These are phyloP conservation scores for Diplotaxis tenuifolia DNA, from an alignment of 345 rosid species.

Conservation along the genomic window DNA sequence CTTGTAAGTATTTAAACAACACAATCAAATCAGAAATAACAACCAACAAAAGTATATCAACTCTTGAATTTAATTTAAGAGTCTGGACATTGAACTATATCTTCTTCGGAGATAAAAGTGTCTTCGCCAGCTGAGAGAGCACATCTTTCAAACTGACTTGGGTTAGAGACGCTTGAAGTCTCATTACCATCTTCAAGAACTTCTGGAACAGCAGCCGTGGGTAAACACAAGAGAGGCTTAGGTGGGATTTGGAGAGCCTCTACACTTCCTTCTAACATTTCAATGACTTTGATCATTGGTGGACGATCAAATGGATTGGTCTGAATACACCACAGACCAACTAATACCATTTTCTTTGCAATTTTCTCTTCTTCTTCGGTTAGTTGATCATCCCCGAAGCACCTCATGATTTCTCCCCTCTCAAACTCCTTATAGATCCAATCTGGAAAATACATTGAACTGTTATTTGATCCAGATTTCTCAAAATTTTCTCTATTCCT, in stretches of 20 bases:
- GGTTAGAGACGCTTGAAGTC: neutral
- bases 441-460: neutral
- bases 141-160: neutral
- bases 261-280: neutral
- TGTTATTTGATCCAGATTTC: neutral
- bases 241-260: neutral
- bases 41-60: neutral
- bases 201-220: neutral
- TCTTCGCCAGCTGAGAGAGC: neutral
- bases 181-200: neutral
- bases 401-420: neutral
- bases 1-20: neutral
- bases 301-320: neutral
- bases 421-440: too few relatives aligned
- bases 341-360: neutral
- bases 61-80: neutral
- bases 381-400: neutral
- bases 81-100: neutral
- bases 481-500: neutral
- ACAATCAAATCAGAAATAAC: neutral
- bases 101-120: neutral
- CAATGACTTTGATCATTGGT: neutral
- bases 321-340: too few relatives aligned
- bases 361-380: neutral
- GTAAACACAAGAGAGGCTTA: too few relatives aligned